Evolutionary conservation across 192 early-diverging fungal genomes (phyloP), one percentile per base, ranked within the genome.

Genomic region (Haplosporangium gracile): DNA sequence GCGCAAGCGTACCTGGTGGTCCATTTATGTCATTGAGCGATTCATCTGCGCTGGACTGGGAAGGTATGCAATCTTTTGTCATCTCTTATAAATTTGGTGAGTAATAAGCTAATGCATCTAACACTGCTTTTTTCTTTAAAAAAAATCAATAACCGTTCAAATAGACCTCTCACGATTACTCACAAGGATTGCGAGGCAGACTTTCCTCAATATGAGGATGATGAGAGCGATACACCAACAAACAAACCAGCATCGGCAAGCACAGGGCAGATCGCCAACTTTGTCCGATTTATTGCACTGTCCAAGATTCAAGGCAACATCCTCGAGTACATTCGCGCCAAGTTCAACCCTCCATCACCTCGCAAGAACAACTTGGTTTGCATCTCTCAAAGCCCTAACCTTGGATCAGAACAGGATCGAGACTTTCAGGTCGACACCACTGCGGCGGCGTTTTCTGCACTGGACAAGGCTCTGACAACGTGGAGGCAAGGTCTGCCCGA

Each of bases 1-100:
- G 55, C 78, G 94, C 42, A 93, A 92, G 78, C 91, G 95, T 22
- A 93, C 93, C 1, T 96, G 94, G 92, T 96, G 95, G 95, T 92
- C 93, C 32, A 94, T 93, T 79, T 96, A 93, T 74, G 92, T 95
- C 36, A 82, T 93, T 38, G 95, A 96, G 83, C 90, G 94, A 29
- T 89, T 94, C 75, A 88, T 90, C 53, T 92, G 93, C 77, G 94
- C 94, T 5, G 91, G 90, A 22, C 85, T 95, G 65, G 95, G 95
- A 81, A 91, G 94, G 77, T 91, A 76, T 51, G 49, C 16, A 51
- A 20, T 22, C 0, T 5, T 51, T 5, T 51, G 49, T 39, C 38
- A 68, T 69, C 16, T 65, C 39, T 24, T 65, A 26, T 69, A 6
- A 65, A 65, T 65, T 51, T 51, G 16, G 18, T 22, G 49, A 51